These are phyloP conservation scores for Helenozyma rhizophorensis DNA, from an alignment of 805 yeast species.

Conservation along the genomic window DNA sequence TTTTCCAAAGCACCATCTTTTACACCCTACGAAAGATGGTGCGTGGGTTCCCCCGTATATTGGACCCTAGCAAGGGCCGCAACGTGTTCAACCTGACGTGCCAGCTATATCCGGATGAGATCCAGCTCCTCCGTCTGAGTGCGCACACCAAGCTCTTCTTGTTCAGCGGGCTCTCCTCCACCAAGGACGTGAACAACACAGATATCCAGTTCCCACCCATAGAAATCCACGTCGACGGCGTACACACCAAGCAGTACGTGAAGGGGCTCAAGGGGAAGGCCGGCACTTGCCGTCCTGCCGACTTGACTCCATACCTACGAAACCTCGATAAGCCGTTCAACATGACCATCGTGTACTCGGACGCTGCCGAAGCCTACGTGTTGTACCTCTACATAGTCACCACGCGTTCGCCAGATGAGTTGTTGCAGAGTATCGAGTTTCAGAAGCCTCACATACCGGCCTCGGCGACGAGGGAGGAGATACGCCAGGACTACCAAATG, in stretches of 20 bases:
- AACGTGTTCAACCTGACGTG: conserved; percentile 35
- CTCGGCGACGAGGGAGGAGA: conserved; percentile 45
- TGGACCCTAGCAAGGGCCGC: conserved; percentile 44
- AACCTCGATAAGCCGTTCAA: conserved; percentile 25
- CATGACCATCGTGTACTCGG: conserved; percentile 55
- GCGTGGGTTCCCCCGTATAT: conserved; percentile 45
- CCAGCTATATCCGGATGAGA: conserved; percentile 40
- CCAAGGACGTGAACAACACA: conserved; percentile 21
- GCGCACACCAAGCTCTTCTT: conserved; percentile 39
- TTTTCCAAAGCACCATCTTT: conserved; percentile 55
- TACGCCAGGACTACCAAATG: conserved; percentile 33
- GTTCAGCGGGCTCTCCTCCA: conserved; percentile 46
- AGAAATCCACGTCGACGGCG: conserved; percentile 60
- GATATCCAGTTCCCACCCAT: conserved; percentile 68
- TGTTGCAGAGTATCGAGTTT: conserved; percentile 18
- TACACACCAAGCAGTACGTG: conserved; percentile 34
- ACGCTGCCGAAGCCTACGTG: conserved; percentile 46
- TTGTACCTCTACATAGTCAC: conserved; percentile 60
- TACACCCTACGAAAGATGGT: conserved; percentile 46
- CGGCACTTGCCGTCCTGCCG: conserved; percentile 82
- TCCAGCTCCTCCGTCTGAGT: conserved; percentile 22
- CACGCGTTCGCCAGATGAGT: conserved; percentile 16
- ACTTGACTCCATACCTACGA: conserved; percentile 49
- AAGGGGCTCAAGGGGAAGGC: conserved; percentile 72
- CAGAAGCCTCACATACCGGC: conserved; percentile 49